Evolutionary conservation across 2,329 filamentous ascomycete species (phyloP), one percentile per base, ranked within the genome.

Genomic region (Dothideomycetes sp.): DNA sequence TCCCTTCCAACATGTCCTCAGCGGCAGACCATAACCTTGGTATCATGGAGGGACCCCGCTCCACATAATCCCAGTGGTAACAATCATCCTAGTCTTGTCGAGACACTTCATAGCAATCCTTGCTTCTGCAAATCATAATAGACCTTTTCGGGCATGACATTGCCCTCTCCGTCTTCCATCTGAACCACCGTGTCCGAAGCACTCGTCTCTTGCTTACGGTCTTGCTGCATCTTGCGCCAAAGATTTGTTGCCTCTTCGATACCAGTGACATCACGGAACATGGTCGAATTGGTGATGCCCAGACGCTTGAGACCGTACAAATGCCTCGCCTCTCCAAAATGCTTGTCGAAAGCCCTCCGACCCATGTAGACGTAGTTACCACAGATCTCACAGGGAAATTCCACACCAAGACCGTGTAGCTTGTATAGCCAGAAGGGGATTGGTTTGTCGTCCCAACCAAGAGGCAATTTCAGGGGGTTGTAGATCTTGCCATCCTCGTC

Each of bases 281-380:
- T 69, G 19, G 80, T 80, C 2, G 87, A 87, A 57, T 93, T 91
- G 6, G 82, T 93, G 57, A 98, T 91, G 15, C 93, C 93, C 36
- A 98, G 67, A 56, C 89, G 94, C 61, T 93, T 91, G 50, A 98
- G 67, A 1, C 91, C 91, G 57, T 94, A 91, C 34, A 96, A 83
- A 58, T 98, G 91, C 39, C 87, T 72, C 7, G 84, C 80, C 62
- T 98, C 91, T 51, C 88, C 93, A 66, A 98, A 98, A 61, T 98
- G 91, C 69, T 98, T 98, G 59, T 98, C 91, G 53, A 95, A 98
- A 1, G 88, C 88, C 35, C 91, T 78, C 17, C 91, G 76, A 12
- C 91, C 91, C 83, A 94, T 95, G 67, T 96, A 96, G n/a, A 95
- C 87, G 56, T 87, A 95, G 63, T 96, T 96, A 42, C 91, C 91